A percentile compares a stretch with the other conserved stretches of the same genome.
Conservation (phyloP, 164 flowering plant genomes). For the Tetracentron sinense region DNA sequence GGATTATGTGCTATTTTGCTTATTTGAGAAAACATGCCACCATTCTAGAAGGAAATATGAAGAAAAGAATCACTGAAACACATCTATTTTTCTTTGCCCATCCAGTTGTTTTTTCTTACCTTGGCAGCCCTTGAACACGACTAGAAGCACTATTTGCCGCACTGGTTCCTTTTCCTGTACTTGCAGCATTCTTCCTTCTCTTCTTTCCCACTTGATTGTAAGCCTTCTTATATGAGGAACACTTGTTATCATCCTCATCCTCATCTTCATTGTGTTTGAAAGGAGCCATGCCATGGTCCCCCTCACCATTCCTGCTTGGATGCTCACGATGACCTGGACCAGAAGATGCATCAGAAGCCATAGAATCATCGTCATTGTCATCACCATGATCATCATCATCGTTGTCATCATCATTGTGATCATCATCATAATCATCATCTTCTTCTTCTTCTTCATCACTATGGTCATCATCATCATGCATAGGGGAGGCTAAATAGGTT, state of each 20-base stretch:
- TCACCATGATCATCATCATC: conserved; percentile 8
- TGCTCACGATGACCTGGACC: conserved; percentile 45
- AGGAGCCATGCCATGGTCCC: conserved; percentile 2
- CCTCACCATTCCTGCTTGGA: conserved; percentile 4
- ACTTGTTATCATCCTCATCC: conserved; percentile 8
- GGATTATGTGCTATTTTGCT: neutral
- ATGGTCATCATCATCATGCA: conserved; percentile 30
- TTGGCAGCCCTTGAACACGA: conserved; percentile 26
- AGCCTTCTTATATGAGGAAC: conserved; percentile 18
- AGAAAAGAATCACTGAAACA: neutral
- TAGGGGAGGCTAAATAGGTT: conserved; percentile 57
- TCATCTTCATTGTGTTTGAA: conserved; percentile 17
- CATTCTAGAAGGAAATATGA: neutral
- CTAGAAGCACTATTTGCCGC: conserved; percentile 20
- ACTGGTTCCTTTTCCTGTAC: conserved; percentile 11
- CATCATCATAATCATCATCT: conserved; percentile 10
- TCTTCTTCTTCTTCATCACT: conserved; percentile 14
- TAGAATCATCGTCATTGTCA: conserved; percentile 65
- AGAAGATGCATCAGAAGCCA: conserved; percentile 88
- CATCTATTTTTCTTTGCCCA: conserved; percentile 4
- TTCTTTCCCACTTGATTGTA: conserved; percentile 25
- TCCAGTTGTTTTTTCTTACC: conserved; percentile 27
- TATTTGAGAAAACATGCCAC: neutral
- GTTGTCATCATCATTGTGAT: neutral
- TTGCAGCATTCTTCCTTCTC: conserved; percentile 16